Conservation (phyloP, 2,329 filamentous ascomycete genomes). For the Ophiostoma novo-ulmi region DNA sequence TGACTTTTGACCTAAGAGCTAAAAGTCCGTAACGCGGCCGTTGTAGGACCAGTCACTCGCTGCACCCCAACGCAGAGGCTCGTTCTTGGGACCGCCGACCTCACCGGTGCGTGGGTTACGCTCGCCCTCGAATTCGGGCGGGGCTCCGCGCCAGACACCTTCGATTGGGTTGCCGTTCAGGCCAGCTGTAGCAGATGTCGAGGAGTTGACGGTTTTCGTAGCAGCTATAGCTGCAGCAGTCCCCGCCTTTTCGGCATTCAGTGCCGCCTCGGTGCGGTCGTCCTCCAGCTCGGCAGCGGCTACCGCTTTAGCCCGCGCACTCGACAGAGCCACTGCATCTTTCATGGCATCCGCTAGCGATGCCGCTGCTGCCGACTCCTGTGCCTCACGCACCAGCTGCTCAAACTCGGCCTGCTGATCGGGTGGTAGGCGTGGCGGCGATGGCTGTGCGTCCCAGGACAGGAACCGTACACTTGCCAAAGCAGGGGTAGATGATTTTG, state of each 20-base stretch:
- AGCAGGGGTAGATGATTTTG: not conserved
- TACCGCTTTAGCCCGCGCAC: slow-evolving; percentile 13
- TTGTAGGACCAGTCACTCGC: slow-evolving; percentile 85
- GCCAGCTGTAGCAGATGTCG: slow-evolving; percentile 8
- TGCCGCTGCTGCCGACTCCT: slow-evolving; percentile 35
- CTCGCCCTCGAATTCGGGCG: slow-evolving; percentile 90
- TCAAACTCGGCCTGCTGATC: slow-evolving; percentile 89
- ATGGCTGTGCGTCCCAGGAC: slow-evolving; percentile 51
- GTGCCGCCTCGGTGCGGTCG: slow-evolving; percentile 44
- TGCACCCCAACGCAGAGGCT: slow-evolving; percentile 82
- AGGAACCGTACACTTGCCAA: slow-evolving; percentile 7
- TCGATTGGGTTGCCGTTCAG: slow-evolving; percentile 33
- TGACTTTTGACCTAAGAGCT: not conserved
- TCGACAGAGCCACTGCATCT: slow-evolving; percentile 7
- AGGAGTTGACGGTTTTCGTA: not conserved
- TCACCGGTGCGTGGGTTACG: slow-evolving; percentile 90
- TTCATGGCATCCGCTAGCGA: slow-evolving; percentile 24
- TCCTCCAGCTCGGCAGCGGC: slow-evolving; percentile 29
- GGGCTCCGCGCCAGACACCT: slow-evolving; percentile 68
- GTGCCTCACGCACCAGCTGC: slow-evolving; percentile 64
- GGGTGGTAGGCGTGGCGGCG: slow-evolving; percentile 80
- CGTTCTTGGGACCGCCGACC: slow-evolving; percentile 94
- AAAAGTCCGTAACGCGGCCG: slow-evolving; percentile 87
- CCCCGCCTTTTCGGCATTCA: slow-evolving; percentile 39
- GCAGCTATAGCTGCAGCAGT: not conserved